Evolutionary conservation across 1,284 basidiomycete genomes (phyloP), one percentile per base, ranked within the genome.

Genomic region (Ustilago bromivora): DNA sequence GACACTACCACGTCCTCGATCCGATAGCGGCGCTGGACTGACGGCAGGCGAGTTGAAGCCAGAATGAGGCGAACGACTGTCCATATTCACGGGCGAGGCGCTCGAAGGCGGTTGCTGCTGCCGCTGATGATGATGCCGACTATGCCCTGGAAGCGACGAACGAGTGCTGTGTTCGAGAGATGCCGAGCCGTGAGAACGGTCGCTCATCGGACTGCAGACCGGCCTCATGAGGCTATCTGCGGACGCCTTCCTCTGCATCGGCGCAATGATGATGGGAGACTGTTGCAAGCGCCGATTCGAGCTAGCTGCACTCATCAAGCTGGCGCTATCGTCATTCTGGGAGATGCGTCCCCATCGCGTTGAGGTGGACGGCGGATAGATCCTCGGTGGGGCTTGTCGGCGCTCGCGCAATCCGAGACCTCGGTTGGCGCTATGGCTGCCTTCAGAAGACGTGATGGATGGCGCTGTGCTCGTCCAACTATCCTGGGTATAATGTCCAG

Each of bases 301-400:
- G 28, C 31, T 53, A 6, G 53, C 46, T 3, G 46, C 61, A n/a
- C 53, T 38, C 38, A 49, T 32, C 0, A 52, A 38, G 23, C 63
- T 61, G 63, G 43, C 57, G 34, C 19, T 49, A 23, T 75, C 72
- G 60, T 71, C 72, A 35, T 63, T 64, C 12, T 63, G 65, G 12
- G 57, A 51, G 3, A 68, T 71, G 47, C 71, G 61, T 11, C 69
- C 68, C 73, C 73, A 76, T 6, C 73, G 55, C 2, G 67, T 68
- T 31, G 72, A 68, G 17, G 62, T 65, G 12, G 79, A 81, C 13
- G 79, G 79, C 7, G 78, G 79, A 57, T 81, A 77, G 51, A 81
- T 81, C 32, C 79, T 69, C 4, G 78, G 78, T n/a, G 79, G 74
- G n/a, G 66, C 66, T 9, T 81, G 79, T 8, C 79, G 63, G 40